Percentiles rank a stretch among this genome's conserved stretches.
These are phyloP conservation scores for Leccinum fuscescens DNA, from an alignment of 1,284 basidiomycete genomes.

Conservation along the genomic window DNA sequence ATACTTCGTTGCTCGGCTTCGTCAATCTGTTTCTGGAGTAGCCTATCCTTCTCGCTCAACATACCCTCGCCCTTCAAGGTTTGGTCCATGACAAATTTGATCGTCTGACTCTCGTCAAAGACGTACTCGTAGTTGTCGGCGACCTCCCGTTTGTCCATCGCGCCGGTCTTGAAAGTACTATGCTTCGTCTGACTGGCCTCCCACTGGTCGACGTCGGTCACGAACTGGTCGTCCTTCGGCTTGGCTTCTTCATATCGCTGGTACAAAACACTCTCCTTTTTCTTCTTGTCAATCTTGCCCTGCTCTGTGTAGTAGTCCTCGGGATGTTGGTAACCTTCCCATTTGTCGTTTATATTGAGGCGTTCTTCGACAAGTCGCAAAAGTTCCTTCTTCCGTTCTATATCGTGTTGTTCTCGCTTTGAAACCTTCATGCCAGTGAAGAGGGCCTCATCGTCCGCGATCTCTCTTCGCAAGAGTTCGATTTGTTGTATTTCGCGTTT, in stretches of 20 bases:
- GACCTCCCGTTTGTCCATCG: conserved; percentile 80
- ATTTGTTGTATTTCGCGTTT: conserved; percentile 97
- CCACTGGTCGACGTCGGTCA: conserved; percentile 96
- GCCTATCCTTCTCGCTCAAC: conserved; percentile 84
- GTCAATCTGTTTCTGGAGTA: conserved; percentile 86
- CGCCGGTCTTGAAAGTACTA: conserved; percentile 86
- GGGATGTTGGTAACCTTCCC: conserved; percentile 91
- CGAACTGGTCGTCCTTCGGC: conserved; percentile 86
- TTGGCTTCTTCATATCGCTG: conserved; percentile 93
- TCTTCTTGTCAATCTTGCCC: conserved; percentile 97
- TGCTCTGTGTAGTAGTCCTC: conserved; percentile 98
- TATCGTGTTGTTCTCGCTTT: conserved; percentile 76
- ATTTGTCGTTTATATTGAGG: conserved; percentile 89
- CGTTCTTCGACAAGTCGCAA: conserved; percentile 91
- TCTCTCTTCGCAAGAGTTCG: conserved; percentile 90
- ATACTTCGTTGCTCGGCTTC: conserved; percentile 88
- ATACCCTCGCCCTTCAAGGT: conserved; percentile 65
- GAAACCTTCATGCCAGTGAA: conserved; percentile 89
- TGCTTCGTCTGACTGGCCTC: conserved; percentile 90
- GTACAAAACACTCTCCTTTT: conserved; percentile 92
- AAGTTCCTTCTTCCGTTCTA: conserved; percentile 92
- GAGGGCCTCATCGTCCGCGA: conserved; percentile 87
- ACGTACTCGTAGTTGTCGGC: conserved; percentile 95
- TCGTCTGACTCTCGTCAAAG: conserved; percentile 96
- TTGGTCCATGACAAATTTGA: conserved; percentile 90